phyloP scores from a whole-genome alignment of 2,329 filamentous ascomycete species.

The Hansfordia pulvinata region DNA sequence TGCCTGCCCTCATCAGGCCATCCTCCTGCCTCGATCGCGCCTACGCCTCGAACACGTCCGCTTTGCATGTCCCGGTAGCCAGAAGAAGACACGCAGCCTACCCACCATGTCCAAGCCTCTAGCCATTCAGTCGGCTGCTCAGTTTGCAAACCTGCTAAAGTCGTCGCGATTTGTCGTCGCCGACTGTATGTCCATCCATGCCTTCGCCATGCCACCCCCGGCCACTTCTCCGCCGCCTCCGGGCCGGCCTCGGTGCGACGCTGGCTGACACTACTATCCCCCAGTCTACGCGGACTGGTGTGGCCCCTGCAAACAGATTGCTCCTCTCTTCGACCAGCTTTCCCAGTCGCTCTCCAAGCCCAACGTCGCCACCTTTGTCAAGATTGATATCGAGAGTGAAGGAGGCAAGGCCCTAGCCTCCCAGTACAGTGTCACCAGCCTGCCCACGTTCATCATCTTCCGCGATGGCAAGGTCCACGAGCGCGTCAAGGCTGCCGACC shows the following conservation, averaged over 20 bases:
- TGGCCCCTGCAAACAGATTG: constrained; percentile 70
- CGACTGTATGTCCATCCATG: constrained; percentile 55
- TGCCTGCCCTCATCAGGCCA: no score
- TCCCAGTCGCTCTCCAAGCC: constrained; percentile 56
- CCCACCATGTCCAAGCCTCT: constrained; percentile 27
- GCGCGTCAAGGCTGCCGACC: constrained; percentile 63
- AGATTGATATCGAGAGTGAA: constrained; percentile 72
- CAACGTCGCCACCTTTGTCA: constrained; percentile 68
- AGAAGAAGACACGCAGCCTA: constrained; percentile 1
- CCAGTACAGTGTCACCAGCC: constrained; percentile 59
- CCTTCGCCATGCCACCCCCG: constrained; percentile 1
- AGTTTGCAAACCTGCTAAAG: constrained; percentile 56
- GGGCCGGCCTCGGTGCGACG: constrained; percentile 2
- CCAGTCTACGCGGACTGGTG: constrained; percentile 84
- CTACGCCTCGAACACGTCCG: no score
- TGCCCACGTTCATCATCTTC: constrained; percentile 90
- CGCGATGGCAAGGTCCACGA: constrained; percentile 54
- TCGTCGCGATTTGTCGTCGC: constrained; percentile 70
- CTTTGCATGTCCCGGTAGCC: no score
- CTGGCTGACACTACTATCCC: constrained; percentile 14
- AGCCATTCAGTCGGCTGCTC: constrained; percentile 38
- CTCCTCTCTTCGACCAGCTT: constrained; percentile 69
- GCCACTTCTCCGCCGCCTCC: constrained; percentile 2
- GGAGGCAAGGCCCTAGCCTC: constrained; percentile 48
- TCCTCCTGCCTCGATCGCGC: no score